phyloP scores from a whole-genome alignment of 129 eudicot species.

The Flaveria robusta region DNA sequence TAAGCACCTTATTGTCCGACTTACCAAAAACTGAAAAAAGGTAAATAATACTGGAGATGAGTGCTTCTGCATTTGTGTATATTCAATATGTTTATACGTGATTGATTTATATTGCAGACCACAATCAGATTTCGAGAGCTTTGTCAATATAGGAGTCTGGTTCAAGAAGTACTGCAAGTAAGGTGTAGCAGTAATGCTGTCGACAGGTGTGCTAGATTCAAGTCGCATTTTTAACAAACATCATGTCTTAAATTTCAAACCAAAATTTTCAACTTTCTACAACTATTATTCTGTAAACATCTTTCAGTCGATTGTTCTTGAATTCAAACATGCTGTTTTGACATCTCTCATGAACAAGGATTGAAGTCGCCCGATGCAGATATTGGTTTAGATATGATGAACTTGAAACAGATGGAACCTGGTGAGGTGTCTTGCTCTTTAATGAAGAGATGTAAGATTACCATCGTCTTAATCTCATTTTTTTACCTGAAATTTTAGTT shows the following conservation, averaged over 20 bases:
- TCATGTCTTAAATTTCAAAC: neutral
- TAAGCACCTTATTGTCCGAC: neutral
- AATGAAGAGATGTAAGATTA: too few species aligned
- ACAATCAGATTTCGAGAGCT: conserved; percentile 95
- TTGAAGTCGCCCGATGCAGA: too few species aligned
- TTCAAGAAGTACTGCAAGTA: conserved; percentile 74
- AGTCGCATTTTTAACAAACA: neutral
- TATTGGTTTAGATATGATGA: neutral
- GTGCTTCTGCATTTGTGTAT: neutral
- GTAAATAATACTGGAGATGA: neutral
- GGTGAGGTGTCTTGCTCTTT: too few species aligned
- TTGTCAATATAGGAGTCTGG: conserved; percentile 88
- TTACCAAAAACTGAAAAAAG: neutral
- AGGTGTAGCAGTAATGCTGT: neutral
- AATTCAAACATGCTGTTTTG: neutral
- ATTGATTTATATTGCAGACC: conserved; percentile 62
- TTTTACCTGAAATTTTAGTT: neutral
- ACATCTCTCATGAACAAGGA: neutral
- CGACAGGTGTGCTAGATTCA: neutral
- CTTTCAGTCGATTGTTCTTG: neutral
- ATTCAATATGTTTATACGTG: neutral
- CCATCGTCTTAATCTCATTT: neutral
- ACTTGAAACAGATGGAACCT: neutral
- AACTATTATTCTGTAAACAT: neutral
- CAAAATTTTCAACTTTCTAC: neutral